These are phyloP conservation scores for Arabidopsis hybrid DNA, from an alignment of 441 rosid genomes.

Conservation along the genomic window DNA sequence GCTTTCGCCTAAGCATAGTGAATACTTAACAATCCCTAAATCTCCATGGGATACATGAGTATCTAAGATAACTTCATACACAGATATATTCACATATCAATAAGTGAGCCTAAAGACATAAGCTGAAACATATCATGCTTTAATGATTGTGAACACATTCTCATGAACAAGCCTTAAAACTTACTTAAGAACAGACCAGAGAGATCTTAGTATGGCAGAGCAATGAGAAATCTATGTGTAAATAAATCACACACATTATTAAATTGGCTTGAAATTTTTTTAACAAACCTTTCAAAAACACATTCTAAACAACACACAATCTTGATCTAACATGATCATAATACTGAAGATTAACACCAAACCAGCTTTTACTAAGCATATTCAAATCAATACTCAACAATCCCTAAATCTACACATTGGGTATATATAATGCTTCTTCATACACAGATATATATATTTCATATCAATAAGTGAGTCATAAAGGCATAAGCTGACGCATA, in stretches of 20 bases:
- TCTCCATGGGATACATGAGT: neutral
- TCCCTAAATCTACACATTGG: too few relatives aligned
- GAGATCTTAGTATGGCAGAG: neutral
- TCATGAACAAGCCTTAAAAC: neutral
- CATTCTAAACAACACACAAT: neutral
- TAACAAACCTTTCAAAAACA: neutral
- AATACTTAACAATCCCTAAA: neutral
- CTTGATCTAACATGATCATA: neutral
- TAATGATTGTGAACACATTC: neutral
- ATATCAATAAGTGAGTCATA: neutral
- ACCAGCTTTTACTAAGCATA: neutral
- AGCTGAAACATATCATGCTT: neutral
- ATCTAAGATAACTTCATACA: neutral
- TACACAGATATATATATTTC: neutral
- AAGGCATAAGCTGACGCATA: too few relatives aligned
- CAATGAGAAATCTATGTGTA: neutral
- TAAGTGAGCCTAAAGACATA: neutral
- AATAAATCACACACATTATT: neutral
- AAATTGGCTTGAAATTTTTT: neutral
- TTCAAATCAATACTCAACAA: neutral
- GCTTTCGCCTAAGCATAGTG: neutral
- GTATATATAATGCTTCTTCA: too few relatives aligned
- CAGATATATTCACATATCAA: too few relatives aligned
- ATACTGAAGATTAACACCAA: neutral
- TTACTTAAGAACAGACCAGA: neutral